These are phyloP conservation scores for Daedalea quercina DNA, from an alignment of 768 basidiomycete genomes.

Conservation along the genomic window DNA sequence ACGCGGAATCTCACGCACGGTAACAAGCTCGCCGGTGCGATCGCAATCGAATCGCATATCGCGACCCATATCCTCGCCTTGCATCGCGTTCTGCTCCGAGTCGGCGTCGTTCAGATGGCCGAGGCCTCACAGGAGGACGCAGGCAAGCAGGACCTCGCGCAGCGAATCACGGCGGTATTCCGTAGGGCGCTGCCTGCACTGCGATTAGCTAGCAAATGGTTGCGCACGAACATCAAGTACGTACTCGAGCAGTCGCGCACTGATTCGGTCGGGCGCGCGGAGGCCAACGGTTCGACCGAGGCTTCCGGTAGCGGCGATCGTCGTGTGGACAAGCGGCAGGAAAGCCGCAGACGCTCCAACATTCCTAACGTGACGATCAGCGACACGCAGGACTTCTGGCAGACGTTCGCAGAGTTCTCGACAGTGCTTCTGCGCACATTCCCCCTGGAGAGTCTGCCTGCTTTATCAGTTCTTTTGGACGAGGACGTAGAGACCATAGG, in stretches of 20 bases:
- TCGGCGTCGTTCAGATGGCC: slow-evolving; percentile 57
- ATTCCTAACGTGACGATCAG: slow-evolving; percentile 30
- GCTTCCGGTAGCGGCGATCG: neutral
- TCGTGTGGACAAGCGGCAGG: slow-evolving; percentile 21
- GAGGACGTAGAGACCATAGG: slow-evolving; percentile 89
- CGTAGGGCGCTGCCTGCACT: slow-evolving; percentile 82
- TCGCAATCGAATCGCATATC: slow-evolving; percentile 53
- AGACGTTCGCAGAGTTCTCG: slow-evolving; percentile 58
- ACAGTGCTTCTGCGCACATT: slow-evolving; percentile 58
- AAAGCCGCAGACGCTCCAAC: slow-evolving; percentile 24
- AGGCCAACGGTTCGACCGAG: slow-evolving; percentile 12
- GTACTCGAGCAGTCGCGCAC: slow-evolving; percentile 36
- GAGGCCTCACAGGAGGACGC: slow-evolving; percentile 47
- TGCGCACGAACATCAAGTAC: slow-evolving; percentile 69
- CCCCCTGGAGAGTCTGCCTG: slow-evolving; percentile 55
- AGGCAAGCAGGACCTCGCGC: slow-evolving; percentile 58
- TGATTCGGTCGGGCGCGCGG: neutral
- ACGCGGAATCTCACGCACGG: slow-evolving; percentile 1
- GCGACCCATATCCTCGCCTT: slow-evolving; percentile 63
- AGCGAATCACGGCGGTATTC: slow-evolving; percentile 80
- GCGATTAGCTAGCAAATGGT: slow-evolving; percentile 86
- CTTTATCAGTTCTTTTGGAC: slow-evolving; percentile 59
- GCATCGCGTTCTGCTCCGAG: slow-evolving; percentile 54
- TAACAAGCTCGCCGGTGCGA: neutral
- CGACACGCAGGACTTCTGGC: slow-evolving; percentile 58